Conservation (phyloP, 805 yeast genomes). For the Scheffersomyces stipitis region DNA sequence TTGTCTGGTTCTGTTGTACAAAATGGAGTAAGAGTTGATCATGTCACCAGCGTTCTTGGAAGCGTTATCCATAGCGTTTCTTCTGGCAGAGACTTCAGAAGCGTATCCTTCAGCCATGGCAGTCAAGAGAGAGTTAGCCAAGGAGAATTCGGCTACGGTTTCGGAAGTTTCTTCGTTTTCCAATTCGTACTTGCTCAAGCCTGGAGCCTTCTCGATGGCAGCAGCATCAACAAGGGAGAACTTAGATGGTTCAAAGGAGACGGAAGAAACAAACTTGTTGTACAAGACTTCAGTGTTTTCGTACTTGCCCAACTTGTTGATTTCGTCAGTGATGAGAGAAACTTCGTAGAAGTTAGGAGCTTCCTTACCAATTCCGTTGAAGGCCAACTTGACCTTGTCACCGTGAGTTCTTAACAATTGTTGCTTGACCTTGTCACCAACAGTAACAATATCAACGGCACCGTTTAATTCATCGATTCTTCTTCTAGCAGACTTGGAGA, state of each 20-base stretch:
- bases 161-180: conserved; percentile 67
- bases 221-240: conserved; percentile 66
- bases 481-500: conserved; percentile 82
- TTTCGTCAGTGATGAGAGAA: conserved; percentile 83
- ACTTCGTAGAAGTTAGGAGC: conserved; percentile 94
- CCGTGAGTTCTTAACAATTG: conserved; percentile 85
- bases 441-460: conserved; percentile 72
- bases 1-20: conserved; percentile 99
- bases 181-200: conserved; percentile 77
- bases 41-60: conserved; percentile 99
- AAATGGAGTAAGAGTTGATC: conserved; percentile 93
- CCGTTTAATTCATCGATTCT: conserved; percentile 61
- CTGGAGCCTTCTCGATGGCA: conserved; percentile 81
- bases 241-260: conserved; percentile 82
- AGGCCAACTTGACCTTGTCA: conserved; percentile 65
- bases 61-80: conserved; percentile 99
- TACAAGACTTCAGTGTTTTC: conserved; percentile 76
- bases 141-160: conserved; percentile 78
- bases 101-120: conserved; percentile 99
- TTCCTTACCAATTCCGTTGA: conserved; percentile 94
- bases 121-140: conserved; percentile 84
- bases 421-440: conserved; percentile 93
- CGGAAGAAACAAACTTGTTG: conserved; percentile 86
- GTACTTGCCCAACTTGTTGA: conserved; percentile 67
- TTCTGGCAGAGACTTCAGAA: conserved; percentile 96